Evolutionary conservation across 345 rosid species (phyloP).

Genomic region (Geranium rotundifolium): DNA sequence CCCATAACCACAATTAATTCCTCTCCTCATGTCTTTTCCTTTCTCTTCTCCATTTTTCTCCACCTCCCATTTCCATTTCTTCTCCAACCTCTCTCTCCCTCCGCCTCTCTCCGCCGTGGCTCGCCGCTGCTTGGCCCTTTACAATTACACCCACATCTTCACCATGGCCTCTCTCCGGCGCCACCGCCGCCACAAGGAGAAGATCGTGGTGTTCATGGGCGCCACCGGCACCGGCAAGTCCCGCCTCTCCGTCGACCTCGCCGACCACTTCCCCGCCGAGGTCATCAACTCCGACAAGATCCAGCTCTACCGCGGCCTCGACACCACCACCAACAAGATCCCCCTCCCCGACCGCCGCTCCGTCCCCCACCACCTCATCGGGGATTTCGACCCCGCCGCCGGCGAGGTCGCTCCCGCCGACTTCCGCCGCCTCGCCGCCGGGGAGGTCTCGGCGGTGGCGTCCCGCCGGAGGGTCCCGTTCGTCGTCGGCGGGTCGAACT

Average conservation of each 20-base stretch:
- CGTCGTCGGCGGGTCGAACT: constrained; percentile 85
- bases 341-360: constrained; percentile 43
- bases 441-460: no score
- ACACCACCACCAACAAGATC: constrained; percentile 79
- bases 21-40: neutral
- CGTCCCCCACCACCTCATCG: constrained; percentile 33
- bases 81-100: no score
- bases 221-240: constrained; percentile 89
- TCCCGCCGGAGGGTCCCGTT: constrained; percentile 50
- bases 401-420: constrained; percentile 42
- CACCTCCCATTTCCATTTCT: no score
- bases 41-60: neutral
- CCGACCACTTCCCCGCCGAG: constrained; percentile 37
- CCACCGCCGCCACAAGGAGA: constrained; percentile 30
- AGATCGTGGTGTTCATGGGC: constrained; percentile 65
- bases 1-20: no score
- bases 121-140: no score
- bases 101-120: no score
- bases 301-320: constrained; percentile 67
- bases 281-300: constrained; percentile 86
- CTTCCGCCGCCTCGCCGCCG: constrained; percentile 50
- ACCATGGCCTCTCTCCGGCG: constrained; percentile 5
- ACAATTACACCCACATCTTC: no score
- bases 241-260: constrained; percentile 71
- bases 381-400: constrained; percentile 42